phyloP scores from a whole-genome alignment of 2,329 filamentous ascomycete genomes.

The Akanthomyces muscarius region DNA sequence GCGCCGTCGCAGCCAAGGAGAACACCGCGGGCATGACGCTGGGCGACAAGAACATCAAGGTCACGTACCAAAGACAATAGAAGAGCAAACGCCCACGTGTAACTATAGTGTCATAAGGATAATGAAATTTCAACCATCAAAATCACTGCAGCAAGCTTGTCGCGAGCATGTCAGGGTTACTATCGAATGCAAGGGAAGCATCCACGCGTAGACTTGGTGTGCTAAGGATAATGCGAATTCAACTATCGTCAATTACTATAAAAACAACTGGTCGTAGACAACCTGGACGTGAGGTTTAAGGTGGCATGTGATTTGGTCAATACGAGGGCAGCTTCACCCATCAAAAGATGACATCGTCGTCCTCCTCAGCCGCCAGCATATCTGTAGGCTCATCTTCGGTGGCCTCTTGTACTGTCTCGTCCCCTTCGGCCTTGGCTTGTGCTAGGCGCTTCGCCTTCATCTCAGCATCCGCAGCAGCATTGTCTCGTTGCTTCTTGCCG shows the following conservation, averaged over 20 bases:
- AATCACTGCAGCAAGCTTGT: no score
- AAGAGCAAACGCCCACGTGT: not conserved
- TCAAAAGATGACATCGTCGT: slow-evolving; percentile 84
- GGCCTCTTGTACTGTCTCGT: slow-evolving; percentile 33
- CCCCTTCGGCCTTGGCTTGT: slow-evolving; percentile 28
- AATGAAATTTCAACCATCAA: not conserved
- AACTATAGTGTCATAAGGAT: slow-evolving; percentile 9
- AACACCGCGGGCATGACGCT: slow-evolving; percentile 81
- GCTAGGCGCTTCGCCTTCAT: slow-evolving; percentile 68
- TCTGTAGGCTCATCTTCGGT: slow-evolving; percentile 50
- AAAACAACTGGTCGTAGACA: not conserved
- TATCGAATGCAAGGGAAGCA: no score
- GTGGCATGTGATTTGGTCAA: slow-evolving; percentile 10
- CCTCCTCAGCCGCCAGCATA: slow-evolving; percentile 70
- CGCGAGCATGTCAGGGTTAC: no score
- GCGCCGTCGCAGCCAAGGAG: slow-evolving; percentile 91
- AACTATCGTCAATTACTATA: slow-evolving; percentile 11
- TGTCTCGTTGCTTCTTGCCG: slow-evolving; percentile 77
- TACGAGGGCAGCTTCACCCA: not conserved
- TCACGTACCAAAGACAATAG: slow-evolving; percentile 92
- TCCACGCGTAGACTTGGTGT: not conserved
- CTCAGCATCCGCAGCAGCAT: slow-evolving; percentile 66
- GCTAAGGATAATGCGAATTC: slow-evolving; percentile 10
- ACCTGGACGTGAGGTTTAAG: slow-evolving; percentile 1
- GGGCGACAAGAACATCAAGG: slow-evolving; percentile 76